A percentile compares a stretch with the other conserved stretches of the same genome.
phyloP scores from a whole-genome alignment of 129 eudicot species.

The Flaveria ramosissima region DNA sequence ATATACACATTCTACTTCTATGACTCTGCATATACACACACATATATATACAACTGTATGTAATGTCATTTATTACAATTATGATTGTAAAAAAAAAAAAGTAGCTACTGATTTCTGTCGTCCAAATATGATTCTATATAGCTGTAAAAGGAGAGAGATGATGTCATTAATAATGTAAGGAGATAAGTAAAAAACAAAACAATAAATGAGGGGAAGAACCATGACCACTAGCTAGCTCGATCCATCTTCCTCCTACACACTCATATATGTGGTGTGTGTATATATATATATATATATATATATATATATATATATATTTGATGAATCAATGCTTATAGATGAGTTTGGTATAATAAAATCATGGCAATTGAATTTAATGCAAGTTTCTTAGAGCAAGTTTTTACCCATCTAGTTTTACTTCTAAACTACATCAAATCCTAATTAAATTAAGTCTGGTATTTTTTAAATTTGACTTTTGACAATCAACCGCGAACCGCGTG shows the following conservation, averaged over 20 bases:
- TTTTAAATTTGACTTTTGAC: too few relatives aligned
- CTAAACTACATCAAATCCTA: too few relatives aligned
- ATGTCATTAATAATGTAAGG: conserved; percentile 34
- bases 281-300: neutral
- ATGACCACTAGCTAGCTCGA: conserved; percentile 33
- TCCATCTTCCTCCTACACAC: conserved; percentile 40
- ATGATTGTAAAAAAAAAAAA: neutral
- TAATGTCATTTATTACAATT: neutral
- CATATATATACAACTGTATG: conserved; percentile 13
- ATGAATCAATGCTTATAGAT: conserved; percentile 35
- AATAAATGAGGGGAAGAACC: conserved; percentile 34
- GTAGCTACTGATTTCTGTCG: neutral
- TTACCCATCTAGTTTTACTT: too few relatives aligned
- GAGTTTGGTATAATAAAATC: conserved; percentile 25
- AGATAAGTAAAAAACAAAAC: conserved; percentile 22
- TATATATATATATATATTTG: neutral
- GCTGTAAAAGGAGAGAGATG: conserved; percentile 37
- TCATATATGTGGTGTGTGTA: neutral
- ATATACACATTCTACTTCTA: neutral
- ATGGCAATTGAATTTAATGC: conserved; percentile 23
- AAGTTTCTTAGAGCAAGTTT: conserved; percentile 1
- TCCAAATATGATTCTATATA: conserved; percentile 19
- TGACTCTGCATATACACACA: neutral
- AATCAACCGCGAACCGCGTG: too few relatives aligned
- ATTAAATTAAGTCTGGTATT: too few relatives aligned